A percentile compares a stretch with the other conserved stretches of the same genome.
These are phyloP conservation scores for Acrasis kona DNA, from an alignment of 78 protist genomes.

Conservation along the genomic window DNA sequence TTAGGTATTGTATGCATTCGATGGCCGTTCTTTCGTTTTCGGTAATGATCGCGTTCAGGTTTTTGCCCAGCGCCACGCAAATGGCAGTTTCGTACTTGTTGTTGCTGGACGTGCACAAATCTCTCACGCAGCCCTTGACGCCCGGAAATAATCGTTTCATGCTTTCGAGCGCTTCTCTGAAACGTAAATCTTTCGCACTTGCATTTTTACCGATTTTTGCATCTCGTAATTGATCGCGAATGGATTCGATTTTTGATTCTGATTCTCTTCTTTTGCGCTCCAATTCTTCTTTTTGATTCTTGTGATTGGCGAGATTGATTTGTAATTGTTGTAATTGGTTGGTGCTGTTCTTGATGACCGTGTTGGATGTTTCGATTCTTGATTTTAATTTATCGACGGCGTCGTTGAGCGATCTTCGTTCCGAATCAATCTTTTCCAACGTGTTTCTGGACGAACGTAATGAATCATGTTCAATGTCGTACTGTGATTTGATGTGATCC, in stretches of 20 bases:
- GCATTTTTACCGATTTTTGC: conserved; percentile 6
- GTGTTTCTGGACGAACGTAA: too few relatives aligned
- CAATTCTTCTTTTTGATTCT: not conserved
- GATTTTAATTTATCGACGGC: too few relatives aligned
- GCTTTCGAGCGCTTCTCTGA: not conserved
- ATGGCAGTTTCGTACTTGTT: conserved; percentile 67
- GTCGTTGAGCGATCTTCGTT: too few relatives aligned
- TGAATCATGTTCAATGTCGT: too few relatives aligned
- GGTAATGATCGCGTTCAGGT: conserved; percentile 86
- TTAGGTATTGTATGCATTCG: conserved; percentile 75
- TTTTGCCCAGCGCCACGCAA: conserved; percentile 78
- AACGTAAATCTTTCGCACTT: not conserved
- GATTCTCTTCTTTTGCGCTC: conserved; percentile 10
- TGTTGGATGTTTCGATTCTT: not conserved
- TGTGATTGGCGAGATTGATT: not conserved
- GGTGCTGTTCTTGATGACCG: not conserved
- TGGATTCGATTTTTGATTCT: conserved; percentile 14
- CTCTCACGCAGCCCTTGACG: conserved; percentile 71
- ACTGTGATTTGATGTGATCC: too few relatives aligned
- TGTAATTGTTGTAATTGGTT: not conserved
- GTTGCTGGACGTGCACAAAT: conserved; percentile 59
- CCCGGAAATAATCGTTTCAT: conserved; percentile 57
- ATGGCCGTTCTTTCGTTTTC: conserved; percentile 65
- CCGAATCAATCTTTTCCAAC: too few relatives aligned
- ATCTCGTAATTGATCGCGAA: not conserved